phyloP scores from a whole-genome alignment of 345 rosid genomes.

The Isatis tinctoria region DNA sequence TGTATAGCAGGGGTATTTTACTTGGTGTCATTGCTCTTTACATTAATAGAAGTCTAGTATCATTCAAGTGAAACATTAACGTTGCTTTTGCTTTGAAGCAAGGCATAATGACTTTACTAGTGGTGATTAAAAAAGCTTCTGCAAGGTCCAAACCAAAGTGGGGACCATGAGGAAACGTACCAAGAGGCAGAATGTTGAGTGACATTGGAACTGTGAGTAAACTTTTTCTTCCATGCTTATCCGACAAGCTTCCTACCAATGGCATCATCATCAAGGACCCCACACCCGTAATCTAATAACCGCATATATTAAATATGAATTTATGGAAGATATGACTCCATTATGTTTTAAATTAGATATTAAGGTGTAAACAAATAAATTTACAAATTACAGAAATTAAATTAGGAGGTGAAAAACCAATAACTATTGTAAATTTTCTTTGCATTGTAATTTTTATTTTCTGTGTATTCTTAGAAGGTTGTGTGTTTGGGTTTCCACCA shows the following conservation, averaged over 20 bases:
- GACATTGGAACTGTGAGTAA: slow-evolving; percentile 63
- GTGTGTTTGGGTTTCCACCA: too few species aligned
- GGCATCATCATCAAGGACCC: slow-evolving; percentile 88
- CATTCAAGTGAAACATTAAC: background rate
- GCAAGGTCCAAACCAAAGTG: background rate
- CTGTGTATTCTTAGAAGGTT: too few species aligned
- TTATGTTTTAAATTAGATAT: background rate
- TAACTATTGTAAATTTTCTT: too few species aligned
- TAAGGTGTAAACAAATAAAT: background rate
- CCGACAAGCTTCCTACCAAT: slow-evolving; percentile 75
- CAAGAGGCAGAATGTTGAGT: slow-evolving; percentile 62
- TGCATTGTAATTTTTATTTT: too few species aligned
- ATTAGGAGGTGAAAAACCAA: background rate
- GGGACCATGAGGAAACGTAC: slow-evolving; percentile 35
- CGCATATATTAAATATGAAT: background rate
- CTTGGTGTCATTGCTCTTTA: background rate
- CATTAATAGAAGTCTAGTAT: background rate
- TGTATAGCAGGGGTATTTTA: too few species aligned
- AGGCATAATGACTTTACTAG: background rate
- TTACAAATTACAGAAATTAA: background rate
- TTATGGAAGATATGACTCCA: background rate
- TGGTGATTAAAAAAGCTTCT: background rate
- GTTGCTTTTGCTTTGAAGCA: slow-evolving; percentile 1
- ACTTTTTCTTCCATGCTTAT: slow-evolving; percentile 80
- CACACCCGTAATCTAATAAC: slow-evolving; percentile 61